These are phyloP conservation scores for Rhizodiscina lignyota DNA, from an alignment of 495 filamentous ascomycete genomes.

Conservation along the genomic window DNA sequence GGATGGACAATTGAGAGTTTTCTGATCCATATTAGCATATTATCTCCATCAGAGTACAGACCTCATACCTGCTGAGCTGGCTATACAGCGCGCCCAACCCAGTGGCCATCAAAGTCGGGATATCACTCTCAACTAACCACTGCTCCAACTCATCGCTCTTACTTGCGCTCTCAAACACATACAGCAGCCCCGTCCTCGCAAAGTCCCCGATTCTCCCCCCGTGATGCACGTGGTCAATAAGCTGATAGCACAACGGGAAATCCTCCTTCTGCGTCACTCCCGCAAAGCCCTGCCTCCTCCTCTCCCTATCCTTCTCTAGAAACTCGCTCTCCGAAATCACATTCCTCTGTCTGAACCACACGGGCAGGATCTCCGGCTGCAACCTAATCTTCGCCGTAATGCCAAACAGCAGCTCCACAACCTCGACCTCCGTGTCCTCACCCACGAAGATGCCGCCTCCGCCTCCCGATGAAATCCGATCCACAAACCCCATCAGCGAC, in stretches of 20 bases:
- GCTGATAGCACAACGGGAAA: constrained; percentile 86
- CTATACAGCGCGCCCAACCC: constrained; percentile 92
- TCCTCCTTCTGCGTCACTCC: constrained; percentile 79
- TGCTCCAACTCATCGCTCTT: constrained; percentile 67
- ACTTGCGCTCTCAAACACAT: constrained; percentile 87
- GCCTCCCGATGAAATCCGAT: constrained; percentile 35
- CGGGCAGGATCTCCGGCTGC: constrained; percentile 64
- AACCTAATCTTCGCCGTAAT: constrained; percentile 88
- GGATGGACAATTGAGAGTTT: constrained; percentile 28
- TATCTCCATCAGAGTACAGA: not conserved
- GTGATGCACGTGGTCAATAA: constrained; percentile 91
- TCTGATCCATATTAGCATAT: constrained; percentile 9
- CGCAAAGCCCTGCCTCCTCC: constrained; percentile 48
- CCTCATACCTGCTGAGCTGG: constrained; percentile 65
- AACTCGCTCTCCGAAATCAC: constrained; percentile 19
- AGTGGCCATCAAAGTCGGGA: constrained; percentile 93
- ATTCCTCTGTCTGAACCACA: constrained; percentile 59
- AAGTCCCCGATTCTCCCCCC: constrained; percentile 90
- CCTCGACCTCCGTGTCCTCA: constrained; percentile 60
- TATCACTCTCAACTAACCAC: constrained; percentile 93
- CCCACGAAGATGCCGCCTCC: constrained; percentile 41
- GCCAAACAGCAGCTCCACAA: constrained; percentile 85
- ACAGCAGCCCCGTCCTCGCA: constrained; percentile 85
- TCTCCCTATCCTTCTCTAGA: constrained; percentile 16
- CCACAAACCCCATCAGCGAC: constrained; percentile 66